These are phyloP conservation scores for Emmonsia crescens DNA, from an alignment of 2,329 filamentous ascomycete genomes.

Conservation along the genomic window DNA sequence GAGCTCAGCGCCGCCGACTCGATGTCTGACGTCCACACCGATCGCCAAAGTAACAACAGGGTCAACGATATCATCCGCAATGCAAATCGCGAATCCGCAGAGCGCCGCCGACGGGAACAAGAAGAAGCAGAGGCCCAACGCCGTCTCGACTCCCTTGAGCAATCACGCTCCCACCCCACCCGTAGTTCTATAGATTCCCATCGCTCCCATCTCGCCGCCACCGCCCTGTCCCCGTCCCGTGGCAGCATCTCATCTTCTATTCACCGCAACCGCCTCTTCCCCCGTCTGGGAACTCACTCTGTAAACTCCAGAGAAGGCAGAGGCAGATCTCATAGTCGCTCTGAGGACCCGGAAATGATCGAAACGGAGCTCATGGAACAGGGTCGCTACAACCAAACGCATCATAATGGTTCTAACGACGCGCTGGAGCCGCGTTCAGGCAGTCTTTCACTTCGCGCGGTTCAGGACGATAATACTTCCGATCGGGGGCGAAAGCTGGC, in stretches of 20 bases:
- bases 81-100: slow-evolving; percentile 30
- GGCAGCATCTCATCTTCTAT: slow-evolving; percentile 27
- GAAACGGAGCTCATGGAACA: slow-evolving; percentile 38
- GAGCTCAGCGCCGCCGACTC: slow-evolving; percentile 48
- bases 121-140: slow-evolving; percentile 22
- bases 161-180: slow-evolving; percentile 13
- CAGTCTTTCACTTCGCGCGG: slow-evolving; percentile 13
- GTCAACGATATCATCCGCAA: slow-evolving; percentile 31
- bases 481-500: neutral
- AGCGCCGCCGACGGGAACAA: slow-evolving; percentile 25
- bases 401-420: neutral
- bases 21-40: slow-evolving; percentile 55
- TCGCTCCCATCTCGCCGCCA: slow-evolving; percentile 12
- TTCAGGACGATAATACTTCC: slow-evolving; percentile 8
- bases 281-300: slow-evolving; percentile 31
- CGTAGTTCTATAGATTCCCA: slow-evolving; percentile 16
- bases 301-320: slow-evolving; percentile 3
- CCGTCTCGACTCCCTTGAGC: slow-evolving; percentile 6
- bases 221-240: neutral
- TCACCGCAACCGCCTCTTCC: slow-evolving; percentile 53
- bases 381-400: slow-evolving; percentile 32
- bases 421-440: slow-evolving; percentile 14
- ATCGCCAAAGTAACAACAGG: slow-evolving; percentile 32
- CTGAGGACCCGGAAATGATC: slow-evolving; percentile 10
- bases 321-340: neutral